Evolutionary conservation across 2,329 filamentous ascomycete genomes (phyloP).

Genomic region (Colletotrichum eleusines): DNA sequence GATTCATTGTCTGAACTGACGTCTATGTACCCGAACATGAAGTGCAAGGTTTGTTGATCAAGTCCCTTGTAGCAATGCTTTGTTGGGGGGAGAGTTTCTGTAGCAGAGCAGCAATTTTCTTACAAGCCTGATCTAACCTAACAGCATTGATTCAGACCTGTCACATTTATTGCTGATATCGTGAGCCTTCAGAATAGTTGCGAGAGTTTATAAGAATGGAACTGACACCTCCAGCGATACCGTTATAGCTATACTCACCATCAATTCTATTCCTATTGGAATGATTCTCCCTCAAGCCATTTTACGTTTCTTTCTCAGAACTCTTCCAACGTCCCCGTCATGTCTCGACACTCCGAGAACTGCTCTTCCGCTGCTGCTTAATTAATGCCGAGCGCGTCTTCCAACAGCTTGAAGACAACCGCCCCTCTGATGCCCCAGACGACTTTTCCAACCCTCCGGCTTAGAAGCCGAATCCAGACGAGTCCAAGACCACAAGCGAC

Average conservation of each 20-base stretch:
- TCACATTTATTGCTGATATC: background rate
- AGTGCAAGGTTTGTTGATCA: no score
- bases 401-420: conserved; percentile 9
- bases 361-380: background rate
- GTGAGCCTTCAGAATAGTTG: no score
- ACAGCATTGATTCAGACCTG: background rate
- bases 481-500: no score
- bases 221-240: background rate
- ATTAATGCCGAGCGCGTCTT: conserved; percentile 12
- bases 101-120: background rate
- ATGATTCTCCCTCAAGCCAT: no score
- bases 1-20: background rate
- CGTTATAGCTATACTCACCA: no score
- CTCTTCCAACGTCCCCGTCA: background rate
- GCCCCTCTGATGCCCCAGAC: background rate
- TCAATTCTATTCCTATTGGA: background rate
- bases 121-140: background rate
- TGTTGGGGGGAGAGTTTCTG: background rate
- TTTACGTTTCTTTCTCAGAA: background rate
- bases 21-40: no score
- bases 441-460: conserved; percentile 3
- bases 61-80: background rate
- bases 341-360: background rate
- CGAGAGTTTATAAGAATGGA: background rate
- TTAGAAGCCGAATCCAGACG: background rate